These are phyloP conservation scores for Saccharomyces uvarum DNA, from an alignment of 1,139 yeast species.

Conservation along the genomic window DNA sequence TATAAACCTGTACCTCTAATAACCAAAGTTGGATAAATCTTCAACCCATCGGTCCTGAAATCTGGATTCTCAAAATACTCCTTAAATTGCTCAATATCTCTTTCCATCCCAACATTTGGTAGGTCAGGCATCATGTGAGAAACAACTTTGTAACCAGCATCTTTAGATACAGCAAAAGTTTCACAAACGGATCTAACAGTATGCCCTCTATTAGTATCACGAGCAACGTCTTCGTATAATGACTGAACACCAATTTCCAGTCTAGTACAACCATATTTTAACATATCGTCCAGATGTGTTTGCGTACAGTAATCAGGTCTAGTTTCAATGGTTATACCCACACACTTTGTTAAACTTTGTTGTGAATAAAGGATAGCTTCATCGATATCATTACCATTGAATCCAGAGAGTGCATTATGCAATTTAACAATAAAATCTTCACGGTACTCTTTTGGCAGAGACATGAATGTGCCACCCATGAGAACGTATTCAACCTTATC, in stretches of 20 bases:
- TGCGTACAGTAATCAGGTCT: conserved; percentile 98
- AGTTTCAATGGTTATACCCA: conserved; percentile 96
- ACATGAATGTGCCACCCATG: conserved; percentile 99
- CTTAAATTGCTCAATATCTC: conserved; percentile 90
- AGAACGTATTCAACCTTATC: conserved; percentile 96
- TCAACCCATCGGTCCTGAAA: conserved; percentile 93
- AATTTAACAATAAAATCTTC: conserved; percentile 81
- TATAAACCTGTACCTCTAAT: conserved; percentile 96
- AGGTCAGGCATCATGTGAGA: conserved; percentile 99
- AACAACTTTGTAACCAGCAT: conserved; percentile 95
- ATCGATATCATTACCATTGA: conserved; percentile 76
- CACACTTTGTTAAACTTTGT: conserved; percentile 93
- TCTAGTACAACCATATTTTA: conserved; percentile 92
- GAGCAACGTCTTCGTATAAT: conserved; percentile 94
- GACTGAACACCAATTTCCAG: conserved; percentile 96
- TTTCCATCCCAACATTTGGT: conserved; percentile 97
- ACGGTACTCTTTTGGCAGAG: conserved; percentile 79
- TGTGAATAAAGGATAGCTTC: conserved; percentile 89
- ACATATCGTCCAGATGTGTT: conserved; percentile 91
- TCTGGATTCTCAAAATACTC: conserved; percentile 97
- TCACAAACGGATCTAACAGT: conserved; percentile 95
- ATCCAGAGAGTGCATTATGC: conserved; percentile 94
- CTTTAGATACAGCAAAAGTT: conserved; percentile 91
- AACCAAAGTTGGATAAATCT: conserved; percentile 90
- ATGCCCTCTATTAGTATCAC: conserved; percentile 97